A percentile compares a stretch with the other conserved stretches of the same genome.
Evolutionary conservation across 1,284 basidiomycete genomes (phyloP).

Genomic region (Fomitopsis schrenkii): DNA sequence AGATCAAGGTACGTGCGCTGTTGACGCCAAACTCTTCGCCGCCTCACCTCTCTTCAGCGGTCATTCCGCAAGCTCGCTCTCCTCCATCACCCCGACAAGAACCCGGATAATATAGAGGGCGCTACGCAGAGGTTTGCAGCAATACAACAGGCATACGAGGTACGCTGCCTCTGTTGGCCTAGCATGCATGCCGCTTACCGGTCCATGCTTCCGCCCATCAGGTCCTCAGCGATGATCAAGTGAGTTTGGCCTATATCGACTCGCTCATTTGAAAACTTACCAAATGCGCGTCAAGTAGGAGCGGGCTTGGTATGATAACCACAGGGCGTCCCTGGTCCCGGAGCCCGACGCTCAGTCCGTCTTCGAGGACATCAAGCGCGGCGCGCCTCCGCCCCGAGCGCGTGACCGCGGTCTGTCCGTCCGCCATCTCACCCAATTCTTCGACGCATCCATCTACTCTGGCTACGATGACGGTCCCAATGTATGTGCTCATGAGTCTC

Average conservation of each 20-base stretch:
- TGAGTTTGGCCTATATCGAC: constrained; percentile 31
- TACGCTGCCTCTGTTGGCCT: constrained; percentile 20
- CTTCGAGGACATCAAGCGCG: constrained; percentile 81
- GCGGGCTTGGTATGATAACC: constrained; percentile 98
- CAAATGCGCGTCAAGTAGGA: constrained; percentile 58
- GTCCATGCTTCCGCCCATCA: constrained; percentile 24
- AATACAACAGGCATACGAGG: constrained; percentile 95
- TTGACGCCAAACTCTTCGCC: not conserved
- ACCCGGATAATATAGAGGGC: constrained; percentile 76
- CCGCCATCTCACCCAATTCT: constrained; percentile 83
- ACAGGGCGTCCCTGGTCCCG: constrained; percentile 80
- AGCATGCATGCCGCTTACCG: not conserved
- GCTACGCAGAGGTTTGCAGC: constrained; percentile 87
- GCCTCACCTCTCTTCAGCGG: constrained; percentile 41
- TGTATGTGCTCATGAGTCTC: constrained; percentile 38
- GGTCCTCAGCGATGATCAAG: constrained; percentile 91
- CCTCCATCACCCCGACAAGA: constrained; percentile 89
- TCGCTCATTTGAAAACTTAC: constrained; percentile 5
- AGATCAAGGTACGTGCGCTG: constrained; percentile 66
- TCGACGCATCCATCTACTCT: constrained; percentile 74
- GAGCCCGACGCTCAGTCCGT: constrained; percentile 81
- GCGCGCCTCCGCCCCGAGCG: constrained; percentile 61
- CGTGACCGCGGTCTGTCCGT: constrained; percentile 79
- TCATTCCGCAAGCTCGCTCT: constrained; percentile 83
- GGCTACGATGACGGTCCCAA: constrained; percentile 69